phyloP scores from a whole-genome alignment of 306 rosid species.

The Vicia sativa region DNA sequence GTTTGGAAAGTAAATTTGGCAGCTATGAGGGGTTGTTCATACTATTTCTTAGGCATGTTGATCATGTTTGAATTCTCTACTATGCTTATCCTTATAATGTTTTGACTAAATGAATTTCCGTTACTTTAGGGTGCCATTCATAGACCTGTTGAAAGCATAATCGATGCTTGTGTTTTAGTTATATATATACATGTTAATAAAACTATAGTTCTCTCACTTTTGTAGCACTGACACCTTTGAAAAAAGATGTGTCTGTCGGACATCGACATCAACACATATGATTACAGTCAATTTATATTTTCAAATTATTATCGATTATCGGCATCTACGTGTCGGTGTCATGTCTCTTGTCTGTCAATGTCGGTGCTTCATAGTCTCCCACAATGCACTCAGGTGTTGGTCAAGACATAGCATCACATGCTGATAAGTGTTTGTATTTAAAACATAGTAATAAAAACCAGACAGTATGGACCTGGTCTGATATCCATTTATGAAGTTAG shows the following conservation, averaged over 20 bases:
- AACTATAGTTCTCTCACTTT: conserved; percentile 5
- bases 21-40: not conserved
- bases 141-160: conserved; percentile 4
- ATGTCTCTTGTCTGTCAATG: too few relatives aligned
- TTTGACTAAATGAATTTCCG: conserved; percentile 8
- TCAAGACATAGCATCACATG: not conserved
- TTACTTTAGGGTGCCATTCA: conserved; percentile 26
- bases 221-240: too few relatives aligned
- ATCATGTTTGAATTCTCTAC: conserved; percentile 24
- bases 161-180: conserved; percentile 24
- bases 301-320: too few relatives aligned
- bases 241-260: too few relatives aligned
- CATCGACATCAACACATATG: too few relatives aligned
- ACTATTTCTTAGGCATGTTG: not conserved
- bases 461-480: conserved; percentile 4
- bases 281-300: too few relatives aligned
- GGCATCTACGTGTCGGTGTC: too few relatives aligned
- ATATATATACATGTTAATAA: not conserved
- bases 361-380: too few relatives aligned
- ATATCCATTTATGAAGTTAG: not conserved
- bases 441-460: not conserved
- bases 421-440: conserved; percentile 4
- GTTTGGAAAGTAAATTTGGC: conserved; percentile 9
- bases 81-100: conserved; percentile 23
- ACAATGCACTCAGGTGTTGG: not conserved